Percentiles rank a stretch among this genome's conserved stretches.
These are phyloP conservation scores for Alternaria conjuncta DNA, from an alignment of 2,329 filamentous ascomycete genomes.

Conservation along the genomic window DNA sequence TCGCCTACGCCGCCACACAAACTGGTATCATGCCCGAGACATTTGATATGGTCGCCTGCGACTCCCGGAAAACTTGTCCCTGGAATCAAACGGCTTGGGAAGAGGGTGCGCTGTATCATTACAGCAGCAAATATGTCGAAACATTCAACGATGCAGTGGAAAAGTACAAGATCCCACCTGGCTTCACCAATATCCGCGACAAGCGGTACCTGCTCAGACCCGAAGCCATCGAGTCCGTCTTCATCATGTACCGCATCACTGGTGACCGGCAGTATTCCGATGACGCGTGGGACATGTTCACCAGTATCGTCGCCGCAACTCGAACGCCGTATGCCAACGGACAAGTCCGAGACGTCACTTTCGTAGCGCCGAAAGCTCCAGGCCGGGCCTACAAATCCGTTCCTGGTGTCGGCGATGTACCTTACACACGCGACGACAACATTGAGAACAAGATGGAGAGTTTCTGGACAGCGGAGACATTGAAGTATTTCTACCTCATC, in stretches of 20 bases:
- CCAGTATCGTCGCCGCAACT: conserved; percentile 48
- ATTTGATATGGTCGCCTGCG: conserved; percentile 61
- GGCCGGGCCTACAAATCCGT: conserved; percentile 2
- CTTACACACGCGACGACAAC: conserved; percentile 19
- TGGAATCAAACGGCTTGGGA: conserved; percentile 63
- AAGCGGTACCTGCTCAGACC: conserved; percentile 56
- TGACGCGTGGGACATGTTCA: conserved; percentile 58
- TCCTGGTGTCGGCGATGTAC: neutral
- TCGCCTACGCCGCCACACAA: conserved; percentile 63
- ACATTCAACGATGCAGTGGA: conserved; percentile 21
- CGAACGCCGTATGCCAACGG: conserved; percentile 53
- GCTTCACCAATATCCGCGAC: conserved; percentile 51
- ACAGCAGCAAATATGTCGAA: conserved; percentile 19
- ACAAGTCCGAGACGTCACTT: conserved; percentile 53
- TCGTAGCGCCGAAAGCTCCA: conserved; percentile 8
- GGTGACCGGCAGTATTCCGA: conserved; percentile 56
- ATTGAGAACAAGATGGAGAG: conserved; percentile 49
- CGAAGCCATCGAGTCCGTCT: conserved; percentile 66
- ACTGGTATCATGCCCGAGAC: conserved; percentile 67
- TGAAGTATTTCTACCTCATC: conserved; percentile 59
- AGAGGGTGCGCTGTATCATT: conserved; percentile 42
- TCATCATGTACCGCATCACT: conserved; percentile 66
- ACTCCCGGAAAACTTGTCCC: conserved; percentile 47
- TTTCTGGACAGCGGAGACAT: conserved; percentile 59
- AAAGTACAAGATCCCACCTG: conserved; percentile 42